Conservation (phyloP, 2,329 filamentous ascomycete species). For the Aspergillus latus region DNA sequence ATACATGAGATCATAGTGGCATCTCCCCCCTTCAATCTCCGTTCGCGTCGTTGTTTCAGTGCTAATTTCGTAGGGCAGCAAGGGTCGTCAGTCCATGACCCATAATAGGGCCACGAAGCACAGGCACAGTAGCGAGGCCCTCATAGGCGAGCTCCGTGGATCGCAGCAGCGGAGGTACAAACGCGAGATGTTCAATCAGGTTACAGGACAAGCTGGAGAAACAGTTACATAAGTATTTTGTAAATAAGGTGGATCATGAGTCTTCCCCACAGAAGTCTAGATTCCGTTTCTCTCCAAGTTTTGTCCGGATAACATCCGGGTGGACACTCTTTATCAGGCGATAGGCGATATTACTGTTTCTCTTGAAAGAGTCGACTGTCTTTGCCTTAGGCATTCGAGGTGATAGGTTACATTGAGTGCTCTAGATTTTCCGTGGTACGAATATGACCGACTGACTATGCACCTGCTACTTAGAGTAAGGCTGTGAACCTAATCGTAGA, state of each 20-base stretch:
- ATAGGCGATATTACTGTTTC: neutral
- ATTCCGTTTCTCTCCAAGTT: neutral
- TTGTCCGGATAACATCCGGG: neutral
- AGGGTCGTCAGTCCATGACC: neutral
- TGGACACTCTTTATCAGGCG: neutral
- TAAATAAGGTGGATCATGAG: neutral
- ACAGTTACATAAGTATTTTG: constrained; percentile 7
- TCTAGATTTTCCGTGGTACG: too few species aligned
- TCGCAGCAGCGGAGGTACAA: neutral
- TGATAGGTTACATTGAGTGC: too few species aligned
- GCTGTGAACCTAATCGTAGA: neutral
- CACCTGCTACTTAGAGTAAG: neutral
- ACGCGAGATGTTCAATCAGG: too few species aligned
- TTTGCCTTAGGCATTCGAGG: too few species aligned
- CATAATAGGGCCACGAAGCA: neutral
- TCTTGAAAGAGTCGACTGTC: too few species aligned
- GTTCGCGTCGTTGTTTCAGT: neutral
- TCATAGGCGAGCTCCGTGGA: constrained; percentile 5
- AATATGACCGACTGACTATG: too few species aligned
- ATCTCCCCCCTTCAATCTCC: neutral
- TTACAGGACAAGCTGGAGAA: neutral
- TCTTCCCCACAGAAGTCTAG: constrained; percentile 7
- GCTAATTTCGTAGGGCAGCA: neutral
- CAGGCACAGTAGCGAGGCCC: neutral
- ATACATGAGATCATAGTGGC: neutral